Evolutionary conservation across 2,329 filamentous ascomycete genomes (phyloP).

Genomic region (Gaeumannomyces tritici): DNA sequence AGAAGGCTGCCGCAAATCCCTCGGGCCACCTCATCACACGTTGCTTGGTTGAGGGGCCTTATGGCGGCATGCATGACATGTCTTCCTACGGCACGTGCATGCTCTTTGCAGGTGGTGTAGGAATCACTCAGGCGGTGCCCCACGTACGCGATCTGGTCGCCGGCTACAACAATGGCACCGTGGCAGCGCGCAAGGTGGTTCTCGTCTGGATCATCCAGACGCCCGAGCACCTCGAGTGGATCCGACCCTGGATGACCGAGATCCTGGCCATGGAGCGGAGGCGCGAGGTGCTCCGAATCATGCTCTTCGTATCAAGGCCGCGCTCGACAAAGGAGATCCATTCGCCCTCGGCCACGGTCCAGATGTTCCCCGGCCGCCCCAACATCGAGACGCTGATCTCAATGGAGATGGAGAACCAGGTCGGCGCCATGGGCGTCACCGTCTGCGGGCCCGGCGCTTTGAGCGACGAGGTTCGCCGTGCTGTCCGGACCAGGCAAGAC

Average conservation of each 20-base stretch:
- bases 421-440: constrained; percentile 64
- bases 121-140: constrained; percentile 71
- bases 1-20: constrained; percentile 52
- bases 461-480: constrained; percentile 63
- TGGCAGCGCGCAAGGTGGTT: constrained; percentile 61
- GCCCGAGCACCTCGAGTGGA: constrained; percentile 76
- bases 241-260: constrained; percentile 74
- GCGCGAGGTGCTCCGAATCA: constrained; percentile 64
- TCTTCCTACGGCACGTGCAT: constrained; percentile 70
- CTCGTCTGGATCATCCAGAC: constrained; percentile 74
- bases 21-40: constrained; percentile 52
- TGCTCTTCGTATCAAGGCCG: constrained; percentile 69
- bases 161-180: constrained; percentile 58
- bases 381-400: constrained; percentile 64
- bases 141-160: constrained; percentile 64
- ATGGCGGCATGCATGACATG: constrained; percentile 62
- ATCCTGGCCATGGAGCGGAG: constrained; percentile 67
- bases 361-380: constrained; percentile 75
- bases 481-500: constrained; percentile 55
- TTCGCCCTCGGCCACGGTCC: constrained; percentile 65
- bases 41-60: constrained; percentile 67
- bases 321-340: constrained; percentile 73
- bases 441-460: constrained; percentile 68
- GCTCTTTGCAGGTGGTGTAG: constrained; percentile 71
- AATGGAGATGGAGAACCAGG: constrained; percentile 63